Base-by-base conservation (phyloP, 345 rosid species). In the Acer campestre region DNA sequence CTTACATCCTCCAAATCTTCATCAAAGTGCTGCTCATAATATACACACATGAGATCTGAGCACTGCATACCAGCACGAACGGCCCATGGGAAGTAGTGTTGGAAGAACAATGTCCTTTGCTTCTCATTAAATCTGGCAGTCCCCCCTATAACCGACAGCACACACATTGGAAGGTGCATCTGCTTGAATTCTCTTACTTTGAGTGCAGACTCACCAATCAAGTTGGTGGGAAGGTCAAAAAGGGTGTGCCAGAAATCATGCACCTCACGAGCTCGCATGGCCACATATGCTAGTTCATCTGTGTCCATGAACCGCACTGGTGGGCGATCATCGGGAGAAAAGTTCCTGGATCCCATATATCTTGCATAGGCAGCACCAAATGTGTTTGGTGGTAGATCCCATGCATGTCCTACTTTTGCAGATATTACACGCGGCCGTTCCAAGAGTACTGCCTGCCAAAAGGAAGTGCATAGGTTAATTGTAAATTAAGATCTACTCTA, bases 231-330 rank as follows among this genome's bases (percentile, higher is more conserved):
- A 7, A 93, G 89, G 31, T 79, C 86, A 23, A 91, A 93, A 70
- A 93, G 90, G 67, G 95, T 87, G 80, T 91, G 97, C 94, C 92
- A 93, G 74, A 93, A 89, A 83, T 93, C 92, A 10, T 93, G 97
- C 44, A 88, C 92, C 74, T 93, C 97, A 1, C 91, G 95, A 3
- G 97, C 90, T 12, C 94, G 79, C 77, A 88, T 93, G 0, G 94
- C 88, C 12, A 91, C 91, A 3, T 87, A 89, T 48, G 97, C 93
- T 35, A 89, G 73, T 49, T 89, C 95, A 61, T 92, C 90, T 2
- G 90, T 92, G 51, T 92, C 95, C 94, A 91, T 87, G 84, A 93
- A 91, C 10, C 97, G 88, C 72, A 89, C 92, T 0, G 92, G 94
- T 0, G 94, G 97, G 0, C 95, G 89, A 17, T 91, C 95, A 79